A percentile compares a stretch with the other conserved stretches of the same genome.
phyloP scores from a whole-genome alignment of 169 alveolate genomes.

The Plasmodium relictum region DNA sequence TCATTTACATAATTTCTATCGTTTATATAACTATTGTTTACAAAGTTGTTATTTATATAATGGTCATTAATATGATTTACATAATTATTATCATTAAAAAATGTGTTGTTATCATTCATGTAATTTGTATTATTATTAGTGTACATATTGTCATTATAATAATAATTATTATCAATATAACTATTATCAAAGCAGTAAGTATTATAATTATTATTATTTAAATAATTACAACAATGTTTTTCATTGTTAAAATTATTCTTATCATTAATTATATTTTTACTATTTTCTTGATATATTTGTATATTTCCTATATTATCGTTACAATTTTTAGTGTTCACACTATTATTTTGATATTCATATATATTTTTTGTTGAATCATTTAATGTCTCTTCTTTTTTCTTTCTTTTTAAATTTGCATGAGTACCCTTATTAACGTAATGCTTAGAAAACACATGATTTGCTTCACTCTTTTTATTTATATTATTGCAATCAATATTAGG shows the following conservation, averaged over 20 bases:
- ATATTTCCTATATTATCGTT: background rate
- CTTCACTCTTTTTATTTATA: background rate
- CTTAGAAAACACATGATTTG: slow-evolving; percentile 5
- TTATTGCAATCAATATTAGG: slow-evolving; percentile 17
- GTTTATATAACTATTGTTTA: slow-evolving; percentile 37
- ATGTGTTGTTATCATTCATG: slow-evolving; percentile 31
- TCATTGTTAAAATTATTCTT: slow-evolving; percentile 35
- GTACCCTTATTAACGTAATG: slow-evolving; percentile 24
- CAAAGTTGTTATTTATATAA: slow-evolving; percentile 16
- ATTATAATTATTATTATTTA: slow-evolving; percentile 33
- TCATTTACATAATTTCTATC: slow-evolving; percentile 21
- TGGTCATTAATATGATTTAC: slow-evolving; percentile 31
- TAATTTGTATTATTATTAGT: slow-evolving; percentile 30
- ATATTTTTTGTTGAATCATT: slow-evolving; percentile 15
- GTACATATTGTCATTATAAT: slow-evolving; percentile 18
- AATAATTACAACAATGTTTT: slow-evolving; percentile 17
- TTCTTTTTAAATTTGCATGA: slow-evolving; percentile 34
- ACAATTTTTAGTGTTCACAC: slow-evolving; percentile 1
- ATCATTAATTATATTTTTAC: slow-evolving; percentile 1
- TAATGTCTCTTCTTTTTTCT: slow-evolving; percentile 35
- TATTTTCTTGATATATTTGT: slow-evolving; percentile 6
- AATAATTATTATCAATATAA: slow-evolving; percentile 15
- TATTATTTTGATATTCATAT: slow-evolving; percentile 1
- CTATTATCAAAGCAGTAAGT: slow-evolving; percentile 28
- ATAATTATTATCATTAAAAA: slow-evolving; percentile 37